These are phyloP conservation scores for Aphanocladium album DNA, from an alignment of 2,329 filamentous ascomycete species.

Conservation along the genomic window DNA sequence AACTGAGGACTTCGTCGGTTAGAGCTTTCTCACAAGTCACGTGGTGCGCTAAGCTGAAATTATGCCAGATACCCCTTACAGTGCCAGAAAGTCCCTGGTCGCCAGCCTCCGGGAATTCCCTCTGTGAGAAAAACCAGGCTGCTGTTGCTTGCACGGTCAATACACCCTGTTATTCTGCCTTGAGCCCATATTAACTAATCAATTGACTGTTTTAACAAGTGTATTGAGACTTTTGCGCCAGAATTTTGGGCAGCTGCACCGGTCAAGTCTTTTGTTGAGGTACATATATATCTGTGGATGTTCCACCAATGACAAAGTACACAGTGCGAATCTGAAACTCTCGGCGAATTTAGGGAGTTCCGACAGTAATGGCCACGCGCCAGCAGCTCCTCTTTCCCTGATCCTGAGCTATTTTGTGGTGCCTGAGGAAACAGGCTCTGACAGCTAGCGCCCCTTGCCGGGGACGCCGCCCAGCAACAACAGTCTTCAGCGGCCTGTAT, in stretches of 20 bases:
- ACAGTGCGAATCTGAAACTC: constrained; percentile 12
- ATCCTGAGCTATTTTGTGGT: neutral
- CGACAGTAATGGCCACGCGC: constrained; percentile 9
- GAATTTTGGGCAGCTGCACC: neutral
- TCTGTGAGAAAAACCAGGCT: neutral
- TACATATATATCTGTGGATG: neutral
- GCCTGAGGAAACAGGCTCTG: constrained; percentile 12
- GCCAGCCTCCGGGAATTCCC: constrained; percentile 11
- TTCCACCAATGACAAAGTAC: constrained; percentile 1
- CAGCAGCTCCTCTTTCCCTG: neutral
- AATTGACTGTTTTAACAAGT: neutral
- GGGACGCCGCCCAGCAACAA: neutral
- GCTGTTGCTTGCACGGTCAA: neutral
- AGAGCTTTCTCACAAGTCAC: constrained; percentile 39
- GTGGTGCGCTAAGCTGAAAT: constrained; percentile 24
- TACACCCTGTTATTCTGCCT: neutral
- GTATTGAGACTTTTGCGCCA: neutral
- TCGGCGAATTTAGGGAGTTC: constrained; percentile 14
- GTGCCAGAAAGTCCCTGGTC: neutral
- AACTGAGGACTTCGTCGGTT: constrained; percentile 37
- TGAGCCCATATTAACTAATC: neutral
- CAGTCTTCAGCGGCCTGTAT: neutral
- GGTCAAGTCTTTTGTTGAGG: neutral
- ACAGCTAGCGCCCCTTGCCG: neutral
- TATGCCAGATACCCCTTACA: constrained; percentile 11